Base-by-base conservation (phyloP, 306 rosid species). In the Pueraria montana region DNA sequence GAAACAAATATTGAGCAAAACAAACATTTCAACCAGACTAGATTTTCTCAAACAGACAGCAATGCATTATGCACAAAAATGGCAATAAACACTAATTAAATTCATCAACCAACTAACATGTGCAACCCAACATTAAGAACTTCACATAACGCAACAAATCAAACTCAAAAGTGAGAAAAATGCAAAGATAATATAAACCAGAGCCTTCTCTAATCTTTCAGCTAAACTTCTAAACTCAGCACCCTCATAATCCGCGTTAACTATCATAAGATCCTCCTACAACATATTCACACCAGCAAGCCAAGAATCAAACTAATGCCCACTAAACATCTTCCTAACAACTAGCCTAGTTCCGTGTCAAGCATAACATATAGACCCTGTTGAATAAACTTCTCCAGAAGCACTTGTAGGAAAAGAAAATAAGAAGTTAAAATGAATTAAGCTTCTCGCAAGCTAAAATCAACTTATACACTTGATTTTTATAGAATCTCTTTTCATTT, bases 1-100 rank as follows among this genome's bases (percentile, higher is more conserved):
- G 26, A 23, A 72, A 69, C 67, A 61, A 42, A 83, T 74, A 74
- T 52, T 87, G 74, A 86, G 82, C 66, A 72, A 79, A 8, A 52
- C 56, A 78, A 78, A 71, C 26, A 55, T 52, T 32, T 23, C 58
- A 66, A 59, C 59, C 48, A 81, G 63, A 79, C 68, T 43, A 67
- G 30, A 67, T 82, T 58, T 32, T 76, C 78, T 76, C 52, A 67
- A 82, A 68, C 18, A 30, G 59, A 76, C 34, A 23, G 38, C 13
- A 21, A 43, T 30, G 30, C 69, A 76, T 34, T 18, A 58, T 30
- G 24, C 50, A 27, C 52, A 68, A 23, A 53, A 66, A 40, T 18
- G 24, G 17, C 4, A 23, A 61, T 11, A 30, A 61, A 4, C 32
- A 75, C 10, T 13, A 59, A 72, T n/a, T 27, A 43, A 65, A 38